These are phyloP conservation scores for Pharnaceum exiguum DNA, from an alignment of 148 eudicot species.

Conservation along the genomic window DNA sequence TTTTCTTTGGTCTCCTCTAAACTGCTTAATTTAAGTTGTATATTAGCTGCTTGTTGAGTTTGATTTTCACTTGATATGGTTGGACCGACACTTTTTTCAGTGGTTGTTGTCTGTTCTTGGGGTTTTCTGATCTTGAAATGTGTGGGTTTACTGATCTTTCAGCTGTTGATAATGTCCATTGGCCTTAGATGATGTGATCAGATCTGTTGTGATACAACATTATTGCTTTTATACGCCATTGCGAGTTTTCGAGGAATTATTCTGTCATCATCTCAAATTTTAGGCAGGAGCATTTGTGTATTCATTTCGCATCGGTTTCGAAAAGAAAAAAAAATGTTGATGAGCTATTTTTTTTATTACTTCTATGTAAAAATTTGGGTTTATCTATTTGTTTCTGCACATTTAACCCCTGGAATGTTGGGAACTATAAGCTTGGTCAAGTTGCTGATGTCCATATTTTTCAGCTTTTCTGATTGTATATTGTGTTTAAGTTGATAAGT, in stretches of 20 bases:
- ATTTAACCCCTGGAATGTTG: no score
- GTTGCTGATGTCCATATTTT: no score
- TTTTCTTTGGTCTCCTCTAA: conserved; percentile 8
- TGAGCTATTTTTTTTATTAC: no score
- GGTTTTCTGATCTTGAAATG: background rate
- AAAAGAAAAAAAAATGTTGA: no score
- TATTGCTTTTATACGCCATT: background rate
- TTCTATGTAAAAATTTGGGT: no score
- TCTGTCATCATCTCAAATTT: background rate
- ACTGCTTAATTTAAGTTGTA: conserved; percentile 5
- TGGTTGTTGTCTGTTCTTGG: background rate
- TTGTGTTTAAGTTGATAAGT: no score
- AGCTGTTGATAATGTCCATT: background rate
- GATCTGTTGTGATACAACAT: conserved; percentile 10
- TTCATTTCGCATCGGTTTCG: no score
- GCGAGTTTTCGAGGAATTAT: background rate
- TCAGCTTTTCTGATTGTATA: no score
- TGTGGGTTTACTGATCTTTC: background rate
- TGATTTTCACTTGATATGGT: conserved; percentile 3
- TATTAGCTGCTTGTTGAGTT: background rate
- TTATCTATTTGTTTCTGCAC: no score
- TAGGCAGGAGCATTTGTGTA: background rate
- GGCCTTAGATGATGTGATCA: background rate
- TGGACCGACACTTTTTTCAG: conserved; percentile 12
- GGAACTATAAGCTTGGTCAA: no score